These are phyloP conservation scores for Fusarium sp. DNA, from an alignment of 2,329 filamentous ascomycete genomes.

Conservation along the genomic window DNA sequence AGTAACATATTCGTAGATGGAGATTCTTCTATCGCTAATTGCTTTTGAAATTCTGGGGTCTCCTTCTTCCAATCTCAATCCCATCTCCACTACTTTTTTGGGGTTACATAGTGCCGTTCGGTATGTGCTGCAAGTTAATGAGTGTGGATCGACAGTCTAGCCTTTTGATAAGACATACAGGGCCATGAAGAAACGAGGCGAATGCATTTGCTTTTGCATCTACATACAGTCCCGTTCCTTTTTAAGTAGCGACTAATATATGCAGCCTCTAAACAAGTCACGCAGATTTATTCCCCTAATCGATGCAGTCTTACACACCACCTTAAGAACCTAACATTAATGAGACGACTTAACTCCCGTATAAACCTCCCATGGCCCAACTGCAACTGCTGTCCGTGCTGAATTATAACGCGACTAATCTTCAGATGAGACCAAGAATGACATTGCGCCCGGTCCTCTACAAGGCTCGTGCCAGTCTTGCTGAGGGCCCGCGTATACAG, in stretches of 20 bases:
- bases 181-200: conserved; percentile 6
- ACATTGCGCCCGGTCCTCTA: conserved; percentile 23
- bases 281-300: neutral
- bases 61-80: conserved; percentile 21
- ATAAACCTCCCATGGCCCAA: neutral
- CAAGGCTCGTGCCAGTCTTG: conserved; percentile 18
- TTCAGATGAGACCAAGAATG: conserved; percentile 11
- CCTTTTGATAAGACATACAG: conserved; percentile 16
- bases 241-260: neutral
- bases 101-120: neutral
- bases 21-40: conserved; percentile 18
- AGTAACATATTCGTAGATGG: neutral
- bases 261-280: neutral
- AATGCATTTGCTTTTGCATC: neutral
- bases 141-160: conserved; percentile 27
- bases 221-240: neutral
- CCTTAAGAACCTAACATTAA: conserved; percentile 9
- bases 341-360: conserved; percentile 5
- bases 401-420: conserved; percentile 11
- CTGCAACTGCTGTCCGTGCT: neutral
- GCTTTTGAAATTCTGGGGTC: conserved; percentile 34
- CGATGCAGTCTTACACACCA: conserved; percentile 13
- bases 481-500: conserved; percentile 8
- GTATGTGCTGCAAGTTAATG: conserved; percentile 33
- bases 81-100: conserved; percentile 7